phyloP scores from a whole-genome alignment of 495 filamentous ascomycete genomes.

The Daldinia caldariorum region DNA sequence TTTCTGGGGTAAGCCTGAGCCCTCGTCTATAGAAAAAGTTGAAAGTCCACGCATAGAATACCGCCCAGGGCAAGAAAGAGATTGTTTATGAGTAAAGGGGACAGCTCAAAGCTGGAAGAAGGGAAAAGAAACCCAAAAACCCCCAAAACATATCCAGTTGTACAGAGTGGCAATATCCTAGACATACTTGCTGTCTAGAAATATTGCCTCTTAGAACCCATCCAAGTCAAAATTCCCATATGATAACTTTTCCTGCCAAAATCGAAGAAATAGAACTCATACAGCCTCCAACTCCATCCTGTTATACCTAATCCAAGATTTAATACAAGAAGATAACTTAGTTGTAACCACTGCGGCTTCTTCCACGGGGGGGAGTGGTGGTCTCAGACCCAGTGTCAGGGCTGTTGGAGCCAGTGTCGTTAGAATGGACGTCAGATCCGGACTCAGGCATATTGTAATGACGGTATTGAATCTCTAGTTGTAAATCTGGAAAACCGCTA shows the following conservation, averaged over 20 bases:
- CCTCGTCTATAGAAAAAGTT: slow-evolving; percentile 33
- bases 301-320: slow-evolving; percentile 16
- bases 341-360: slow-evolving; percentile 44
- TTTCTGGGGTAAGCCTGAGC: slow-evolving; percentile 12
- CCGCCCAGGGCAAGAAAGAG: neutral
- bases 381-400: slow-evolving; percentile 29
- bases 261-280: slow-evolving; percentile 9
- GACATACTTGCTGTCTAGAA: neutral
- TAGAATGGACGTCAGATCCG: slow-evolving; percentile 33
- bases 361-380: slow-evolving; percentile 18
- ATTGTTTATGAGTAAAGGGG: slow-evolving; percentile 1
- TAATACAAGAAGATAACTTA: slow-evolving; percentile 19
- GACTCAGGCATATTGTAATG: slow-evolving; percentile 40
- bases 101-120: neutral
- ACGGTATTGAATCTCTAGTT: neutral
- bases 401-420: slow-evolving; percentile 40
- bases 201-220: neutral
- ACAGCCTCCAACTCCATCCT: slow-evolving; percentile 26
- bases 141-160: neutral
- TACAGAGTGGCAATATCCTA: neutral
- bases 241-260: neutral
- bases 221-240: slow-evolving; percentile 3
- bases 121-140: neutral
- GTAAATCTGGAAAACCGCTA: neutral
- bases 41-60: slow-evolving; percentile 16